A percentile compares a stretch with the other conserved stretches of the same genome.
phyloP scores from a whole-genome alignment of 148 eudicot genomes.

The Amaranthus cruentus region DNA sequence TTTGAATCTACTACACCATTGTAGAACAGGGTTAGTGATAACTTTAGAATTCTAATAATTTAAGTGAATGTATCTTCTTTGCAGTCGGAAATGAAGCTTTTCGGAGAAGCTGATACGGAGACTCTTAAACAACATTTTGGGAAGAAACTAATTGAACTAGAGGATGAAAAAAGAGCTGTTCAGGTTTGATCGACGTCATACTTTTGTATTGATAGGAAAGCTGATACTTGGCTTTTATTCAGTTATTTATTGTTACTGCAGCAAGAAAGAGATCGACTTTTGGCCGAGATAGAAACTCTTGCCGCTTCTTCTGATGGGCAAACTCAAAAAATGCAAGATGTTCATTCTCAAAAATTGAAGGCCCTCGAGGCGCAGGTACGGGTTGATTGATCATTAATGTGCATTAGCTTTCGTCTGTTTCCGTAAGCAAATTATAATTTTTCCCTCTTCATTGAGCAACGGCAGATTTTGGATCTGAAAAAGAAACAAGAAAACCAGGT shows the following conservation, averaged over 20 bases:
- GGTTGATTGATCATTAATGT: background rate
- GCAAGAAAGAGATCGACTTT: slow-evolving; percentile 87
- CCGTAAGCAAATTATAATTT: background rate
- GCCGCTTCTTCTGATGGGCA: slow-evolving; percentile 84
- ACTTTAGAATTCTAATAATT: background rate
- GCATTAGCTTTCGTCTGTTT: background rate
- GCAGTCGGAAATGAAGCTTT: slow-evolving; percentile 96
- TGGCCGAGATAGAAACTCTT: slow-evolving; percentile 87
- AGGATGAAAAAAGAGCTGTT: slow-evolving; percentile 92
- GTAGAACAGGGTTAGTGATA: background rate
- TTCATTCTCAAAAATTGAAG: slow-evolving; percentile 85
- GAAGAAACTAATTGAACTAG: slow-evolving; percentile 87
- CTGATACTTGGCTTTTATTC: slow-evolving; percentile 8
- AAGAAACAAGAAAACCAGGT: slow-evolving; percentile 99
- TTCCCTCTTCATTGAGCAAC: background rate
- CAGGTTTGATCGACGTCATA: slow-evolving; percentile 46
- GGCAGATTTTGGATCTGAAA: slow-evolving; percentile 87
- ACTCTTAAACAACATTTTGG: slow-evolving; percentile 98
- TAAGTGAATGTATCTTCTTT: slow-evolving; percentile 17
- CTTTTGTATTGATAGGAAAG: background rate
- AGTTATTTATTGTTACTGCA: slow-evolving; percentile 31
- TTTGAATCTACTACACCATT: background rate
- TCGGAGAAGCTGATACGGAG: slow-evolving; percentile 76
- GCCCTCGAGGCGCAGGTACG: slow-evolving; percentile 87
- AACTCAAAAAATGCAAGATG: slow-evolving; percentile 76